A percentile compares a stretch with the other conserved stretches of the same genome.
Evolutionary conservation across 495 filamentous ascomycete species (phyloP).

Genomic region (Gamarada debralockiae): DNA sequence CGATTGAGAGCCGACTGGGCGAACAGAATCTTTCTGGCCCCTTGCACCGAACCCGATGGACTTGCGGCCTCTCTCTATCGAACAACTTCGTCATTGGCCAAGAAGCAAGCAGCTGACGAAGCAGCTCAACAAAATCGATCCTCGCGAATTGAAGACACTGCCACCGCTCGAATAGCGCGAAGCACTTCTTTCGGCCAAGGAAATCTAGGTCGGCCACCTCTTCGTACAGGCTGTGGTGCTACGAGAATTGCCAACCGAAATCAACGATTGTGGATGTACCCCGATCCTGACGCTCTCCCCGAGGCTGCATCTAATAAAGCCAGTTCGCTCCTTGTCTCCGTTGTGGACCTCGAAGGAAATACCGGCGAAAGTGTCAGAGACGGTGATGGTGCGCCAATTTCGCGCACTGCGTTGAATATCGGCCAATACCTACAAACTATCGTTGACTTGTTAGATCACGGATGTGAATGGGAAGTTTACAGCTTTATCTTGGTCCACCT

Average conservation of each 20-base stretch:
- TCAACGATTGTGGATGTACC: constrained; percentile 46
- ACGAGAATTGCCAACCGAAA: constrained; percentile 30
- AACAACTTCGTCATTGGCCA: constrained; percentile 49
- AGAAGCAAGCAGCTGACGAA: constrained; percentile 44
- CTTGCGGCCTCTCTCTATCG: constrained; percentile 70
- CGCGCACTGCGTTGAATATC: constrained; percentile 50
- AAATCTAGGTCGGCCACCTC: constrained; percentile 28
- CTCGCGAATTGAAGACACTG: constrained; percentile 28
- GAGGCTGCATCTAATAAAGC: constrained; percentile 36
- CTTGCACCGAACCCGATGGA: constrained; percentile 61
- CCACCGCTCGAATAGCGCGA: constrained; percentile 32
- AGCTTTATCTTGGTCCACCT: constrained; percentile 85
- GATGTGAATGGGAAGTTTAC: constrained; percentile 90
- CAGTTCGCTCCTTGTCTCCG: constrained; percentile 39
- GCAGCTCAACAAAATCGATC: constrained; percentile 35
- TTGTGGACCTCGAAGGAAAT: constrained; percentile 3
- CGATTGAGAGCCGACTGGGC: constrained; percentile 77
- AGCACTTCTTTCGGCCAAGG: constrained; percentile 44
- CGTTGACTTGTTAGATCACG: constrained; percentile 68
- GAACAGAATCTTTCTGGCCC: constrained; percentile 63
- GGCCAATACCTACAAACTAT: constrained; percentile 73
- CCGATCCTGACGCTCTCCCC: constrained; percentile 48
- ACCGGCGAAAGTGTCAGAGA: constrained; percentile 40
- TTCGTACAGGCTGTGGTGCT: constrained; percentile 31
- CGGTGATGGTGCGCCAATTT: constrained; percentile 9